Base-by-base conservation (phyloP, 371 early-diverging fungal genomes). In the Sporodiniella umbellata region DNA sequence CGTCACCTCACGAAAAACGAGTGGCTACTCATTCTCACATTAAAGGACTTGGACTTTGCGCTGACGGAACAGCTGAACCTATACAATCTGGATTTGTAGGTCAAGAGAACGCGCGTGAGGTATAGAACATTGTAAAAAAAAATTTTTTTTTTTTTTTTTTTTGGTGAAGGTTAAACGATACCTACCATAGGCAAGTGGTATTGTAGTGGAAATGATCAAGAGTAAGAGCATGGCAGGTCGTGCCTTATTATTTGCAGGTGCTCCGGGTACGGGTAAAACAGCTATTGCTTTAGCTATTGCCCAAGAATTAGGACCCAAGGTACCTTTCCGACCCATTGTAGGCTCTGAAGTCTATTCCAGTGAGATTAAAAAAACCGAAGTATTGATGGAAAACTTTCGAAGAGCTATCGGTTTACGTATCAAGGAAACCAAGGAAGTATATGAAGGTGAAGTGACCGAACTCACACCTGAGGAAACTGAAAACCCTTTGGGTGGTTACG, bases 391-490 rank as follows among this genome's bases (percentile, higher is more conserved):
- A 61, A 97, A 95, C 80, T 96, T 99, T 67, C 83, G 99, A 48
- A 80, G 97, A 48, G 92, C 98, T 17, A 96, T 99, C 59, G 97
- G 94, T 76, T 74, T 99, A 43, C 84, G 95, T 24, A 94, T 99
- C 68, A 97, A 98, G 75, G 99, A 99, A 66, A 90, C 91, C 45
- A 95, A 96, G 69, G 95, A 96, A 72, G 97, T 99, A 3, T 97
- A 98, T 63, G 99, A 99, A 75, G 99, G 99, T 51, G 99, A 99
- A 74, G 98, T 99, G 38, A 96, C 95, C 3, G 97, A 99, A 61
- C 70, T 99, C 33, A 89, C 92, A 8, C 95, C 95, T 37, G 95
- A 92, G 53, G 98, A 98, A 71, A 91, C 92, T 15, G 98, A 94
- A 66, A 94, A 95, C 73, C 93, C 93, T 22, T 69, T 92, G 17